Conservation (phyloP, 139 green algal genomes). For the Closterium sp. region DNA sequence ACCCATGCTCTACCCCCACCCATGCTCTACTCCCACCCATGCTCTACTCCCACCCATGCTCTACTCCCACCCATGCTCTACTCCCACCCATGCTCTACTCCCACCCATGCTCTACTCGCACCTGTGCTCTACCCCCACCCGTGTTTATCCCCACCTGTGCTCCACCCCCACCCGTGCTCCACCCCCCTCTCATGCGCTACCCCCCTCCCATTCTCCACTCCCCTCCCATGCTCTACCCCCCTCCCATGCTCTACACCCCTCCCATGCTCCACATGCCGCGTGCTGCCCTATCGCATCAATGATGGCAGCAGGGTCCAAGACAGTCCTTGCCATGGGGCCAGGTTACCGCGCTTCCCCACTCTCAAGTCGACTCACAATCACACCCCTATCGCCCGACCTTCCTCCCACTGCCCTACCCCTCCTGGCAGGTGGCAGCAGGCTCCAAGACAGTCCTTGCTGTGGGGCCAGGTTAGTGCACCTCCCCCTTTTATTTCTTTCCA, state of each 20-base stretch:
- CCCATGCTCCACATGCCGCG: neutral
- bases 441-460: neutral
- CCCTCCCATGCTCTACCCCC: too few relatives aligned
- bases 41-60: too few relatives aligned
- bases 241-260: neutral
- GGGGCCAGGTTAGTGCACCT: neutral
- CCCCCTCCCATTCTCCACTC: too few relatives aligned
- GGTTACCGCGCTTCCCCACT: neutral
- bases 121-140: neutral
- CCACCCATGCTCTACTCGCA: too few relatives aligned
- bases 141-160: too few relatives aligned
- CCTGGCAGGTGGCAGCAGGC: slow-evolving; percentile 36
- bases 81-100: too few relatives aligned
- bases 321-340: slow-evolving; percentile 38
- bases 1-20: too few relatives aligned
- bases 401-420: neutral
- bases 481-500: neutral
- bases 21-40: neutral
- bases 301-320: slow-evolving; percentile 45
- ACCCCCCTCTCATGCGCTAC: neutral
- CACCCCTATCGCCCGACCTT: neutral
- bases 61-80: neutral
- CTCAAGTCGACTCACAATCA: neutral
- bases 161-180: neutral
- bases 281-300: too few relatives aligned